phyloP scores from a whole-genome alignment of 345 rosid genomes.

The Eucalyptus coolabah region DNA sequence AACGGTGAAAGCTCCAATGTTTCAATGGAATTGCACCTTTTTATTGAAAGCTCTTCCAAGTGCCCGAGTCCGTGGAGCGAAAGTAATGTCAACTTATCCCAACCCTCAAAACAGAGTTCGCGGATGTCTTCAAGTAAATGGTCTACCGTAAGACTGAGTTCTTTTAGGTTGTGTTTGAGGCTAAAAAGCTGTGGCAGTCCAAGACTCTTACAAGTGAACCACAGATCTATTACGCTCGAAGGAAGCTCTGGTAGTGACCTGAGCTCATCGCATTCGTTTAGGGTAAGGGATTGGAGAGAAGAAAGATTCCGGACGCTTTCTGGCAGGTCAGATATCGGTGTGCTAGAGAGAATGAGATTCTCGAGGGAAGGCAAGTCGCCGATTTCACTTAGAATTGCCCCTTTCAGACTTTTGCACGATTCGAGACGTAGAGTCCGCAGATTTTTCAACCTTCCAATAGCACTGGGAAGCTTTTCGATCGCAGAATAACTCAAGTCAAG shows the following conservation, averaged over 20 bases:
- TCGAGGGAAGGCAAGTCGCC: no score
- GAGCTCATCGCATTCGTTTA: rapidly evolving
- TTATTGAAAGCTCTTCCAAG: no score
- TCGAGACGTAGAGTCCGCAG: rapidly evolving
- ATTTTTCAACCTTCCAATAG: neutral
- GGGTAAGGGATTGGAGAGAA: no score
- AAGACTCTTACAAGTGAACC: neutral
- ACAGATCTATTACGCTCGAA: neutral
- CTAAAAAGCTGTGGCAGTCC: neutral
- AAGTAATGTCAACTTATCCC: no score
- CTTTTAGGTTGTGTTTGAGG: neutral
- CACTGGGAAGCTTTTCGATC: neutral
- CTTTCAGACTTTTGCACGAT: rapidly evolving
- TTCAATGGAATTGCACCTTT: no score
- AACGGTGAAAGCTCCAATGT: rapidly evolving
- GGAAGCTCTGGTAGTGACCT: neutral
- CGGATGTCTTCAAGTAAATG: neutral
- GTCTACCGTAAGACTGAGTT: rapidly evolving
- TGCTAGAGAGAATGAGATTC: rapidly evolving
- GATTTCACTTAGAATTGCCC: no score
- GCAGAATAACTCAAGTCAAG: rapidly evolving
- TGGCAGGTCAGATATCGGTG: no score
- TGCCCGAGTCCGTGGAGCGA: rapidly evolving
- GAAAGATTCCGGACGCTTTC: neutral
- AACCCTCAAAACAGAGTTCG: no score